phyloP scores from a whole-genome alignment of 176 grass and related monocot genomes.

The Oryza nivara region DNA sequence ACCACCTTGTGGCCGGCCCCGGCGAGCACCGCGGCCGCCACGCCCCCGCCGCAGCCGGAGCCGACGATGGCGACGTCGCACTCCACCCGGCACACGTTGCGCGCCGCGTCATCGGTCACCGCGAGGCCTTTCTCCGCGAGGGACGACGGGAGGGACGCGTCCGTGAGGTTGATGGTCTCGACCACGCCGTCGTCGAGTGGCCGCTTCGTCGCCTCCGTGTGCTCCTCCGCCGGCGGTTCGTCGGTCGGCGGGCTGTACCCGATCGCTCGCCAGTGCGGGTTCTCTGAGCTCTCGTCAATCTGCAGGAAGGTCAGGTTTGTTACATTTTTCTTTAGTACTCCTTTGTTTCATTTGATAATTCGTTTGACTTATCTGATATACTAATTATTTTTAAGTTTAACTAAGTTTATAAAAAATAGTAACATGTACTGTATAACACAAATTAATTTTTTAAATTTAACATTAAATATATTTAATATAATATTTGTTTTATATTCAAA shows the following conservation, averaged over 20 bases:
- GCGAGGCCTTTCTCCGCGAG: conserved; percentile 54
- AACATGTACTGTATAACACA: no score
- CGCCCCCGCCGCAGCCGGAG: conserved; percentile 84
- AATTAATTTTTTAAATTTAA: no score
- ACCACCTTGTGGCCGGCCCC: conserved; percentile 76
- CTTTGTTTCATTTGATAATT: no score
- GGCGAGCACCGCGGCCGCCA: conserved; percentile 79
- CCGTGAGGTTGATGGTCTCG: conserved; percentile 58
- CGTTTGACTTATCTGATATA: no score
- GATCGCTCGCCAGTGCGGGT: conserved; percentile 74
- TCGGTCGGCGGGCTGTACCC: conserved; percentile 62
- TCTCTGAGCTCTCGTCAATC: conserved; percentile 75
- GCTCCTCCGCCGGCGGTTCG: conserved; percentile 24
- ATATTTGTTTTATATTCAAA: no score
- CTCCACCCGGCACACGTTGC: conserved; percentile 44
- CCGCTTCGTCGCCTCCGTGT: conserved; percentile 32
- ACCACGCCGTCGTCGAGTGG: conserved; percentile 80
- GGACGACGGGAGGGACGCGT: conserved; percentile 48
- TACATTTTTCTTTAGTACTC: no score
- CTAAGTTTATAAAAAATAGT: no score
- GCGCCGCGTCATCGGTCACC: conserved; percentile 28
- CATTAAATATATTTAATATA: no score
- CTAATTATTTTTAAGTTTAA: no score
- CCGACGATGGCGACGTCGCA: conserved; percentile 78
- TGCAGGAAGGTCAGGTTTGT: conserved; percentile 15